A percentile compares a stretch with the other conserved stretches of the same genome.
Evolutionary conservation across 371 early-diverging fungal species (phyloP).

Genomic region (Cokeromyces recurvatus): DNA sequence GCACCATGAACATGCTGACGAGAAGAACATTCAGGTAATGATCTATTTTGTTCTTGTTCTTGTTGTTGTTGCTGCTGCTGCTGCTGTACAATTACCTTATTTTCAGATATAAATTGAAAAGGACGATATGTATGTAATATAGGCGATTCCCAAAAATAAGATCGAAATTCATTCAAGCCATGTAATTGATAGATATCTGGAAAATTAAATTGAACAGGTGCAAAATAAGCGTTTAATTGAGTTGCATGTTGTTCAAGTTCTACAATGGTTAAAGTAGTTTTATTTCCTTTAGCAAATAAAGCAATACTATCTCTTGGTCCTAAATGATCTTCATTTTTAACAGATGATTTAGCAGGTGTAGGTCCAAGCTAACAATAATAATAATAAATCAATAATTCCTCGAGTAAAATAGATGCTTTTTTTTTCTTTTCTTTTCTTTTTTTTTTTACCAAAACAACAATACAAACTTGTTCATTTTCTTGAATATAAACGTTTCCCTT

Average conservation of each 20-base stretch:
- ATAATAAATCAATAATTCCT: too few relatives aligned
- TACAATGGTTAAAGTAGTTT: slow-evolving; percentile 19
- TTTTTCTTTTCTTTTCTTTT: too few relatives aligned
- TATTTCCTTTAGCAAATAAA: slow-evolving; percentile 26
- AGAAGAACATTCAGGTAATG: background rate
- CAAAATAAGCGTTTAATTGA: slow-evolving; percentile 33
- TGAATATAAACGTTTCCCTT: slow-evolving; percentile 23
- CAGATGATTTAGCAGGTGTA: slow-evolving; percentile 26
- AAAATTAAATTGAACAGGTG: slow-evolving; percentile 26
- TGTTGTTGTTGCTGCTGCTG: background rate
- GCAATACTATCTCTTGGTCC: slow-evolving; percentile 36
- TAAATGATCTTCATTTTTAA: slow-evolving; percentile 23
- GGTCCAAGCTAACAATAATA: slow-evolving; percentile 45
- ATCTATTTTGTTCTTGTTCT: background rate
- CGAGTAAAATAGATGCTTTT: too few relatives aligned
- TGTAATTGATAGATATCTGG: slow-evolving; percentile 28
- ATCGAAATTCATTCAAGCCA: slow-evolving; percentile 28
- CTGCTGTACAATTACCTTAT: slow-evolving; percentile 23
- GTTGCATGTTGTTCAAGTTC: slow-evolving; percentile 26
- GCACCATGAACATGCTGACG: too few relatives aligned
- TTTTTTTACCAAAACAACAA: slow-evolving; percentile 33
- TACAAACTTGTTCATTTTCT: slow-evolving; percentile 27
- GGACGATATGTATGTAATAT: slow-evolving; percentile 33
- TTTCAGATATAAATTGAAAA: slow-evolving; percentile 20
- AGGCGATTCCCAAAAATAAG: slow-evolving; percentile 41